Conservation (phyloP, 306 rosid species). For the Pterocarpus santalinus region DNA sequence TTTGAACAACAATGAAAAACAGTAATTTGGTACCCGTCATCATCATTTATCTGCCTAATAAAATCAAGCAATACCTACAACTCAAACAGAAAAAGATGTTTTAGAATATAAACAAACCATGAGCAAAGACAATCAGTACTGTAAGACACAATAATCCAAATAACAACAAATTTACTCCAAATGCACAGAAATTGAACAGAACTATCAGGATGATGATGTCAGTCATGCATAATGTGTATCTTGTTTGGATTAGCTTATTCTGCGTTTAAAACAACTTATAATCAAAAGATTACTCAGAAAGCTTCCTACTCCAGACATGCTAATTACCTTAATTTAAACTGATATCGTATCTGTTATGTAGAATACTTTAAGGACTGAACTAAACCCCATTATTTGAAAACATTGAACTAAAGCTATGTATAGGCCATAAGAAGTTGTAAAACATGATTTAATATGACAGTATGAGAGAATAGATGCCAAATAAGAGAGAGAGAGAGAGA, state of each 20-base stretch:
- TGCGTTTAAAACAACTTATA: too few relatives aligned
- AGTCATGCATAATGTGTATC: slow-evolving; percentile 2
- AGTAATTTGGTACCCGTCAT: slow-evolving; percentile 77
- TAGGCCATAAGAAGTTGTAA: slow-evolving; percentile 18
- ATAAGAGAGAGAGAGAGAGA: not conserved
- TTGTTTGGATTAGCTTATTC: too few relatives aligned
- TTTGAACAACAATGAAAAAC: slow-evolving; percentile 24
- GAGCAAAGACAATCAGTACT: not conserved
- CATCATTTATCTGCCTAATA: slow-evolving; percentile 82
- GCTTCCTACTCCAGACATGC: too few relatives aligned
- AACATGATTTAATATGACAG: slow-evolving; percentile 14
- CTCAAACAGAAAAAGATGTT: slow-evolving; percentile 41
- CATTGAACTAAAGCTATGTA: slow-evolving; percentile 25
- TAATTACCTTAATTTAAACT: not conserved
- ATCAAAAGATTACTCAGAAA: too few relatives aligned
- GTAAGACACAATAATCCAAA: slow-evolving; percentile 32
- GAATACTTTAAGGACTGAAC: slow-evolving; percentile 8
- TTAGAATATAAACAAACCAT: slow-evolving; percentile 24
- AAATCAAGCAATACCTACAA: slow-evolving; percentile 94
- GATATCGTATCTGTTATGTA: not conserved
- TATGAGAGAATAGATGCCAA: slow-evolving; percentile 29
- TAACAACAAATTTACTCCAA: slow-evolving; percentile 24
- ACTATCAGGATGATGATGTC: slow-evolving; percentile 25
- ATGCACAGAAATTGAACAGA: slow-evolving; percentile 36
- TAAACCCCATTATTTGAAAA: slow-evolving; percentile 13